These are phyloP conservation scores for Batkoa obscura DNA, from an alignment of 371 early-diverging fungal species.

Conservation along the genomic window DNA sequence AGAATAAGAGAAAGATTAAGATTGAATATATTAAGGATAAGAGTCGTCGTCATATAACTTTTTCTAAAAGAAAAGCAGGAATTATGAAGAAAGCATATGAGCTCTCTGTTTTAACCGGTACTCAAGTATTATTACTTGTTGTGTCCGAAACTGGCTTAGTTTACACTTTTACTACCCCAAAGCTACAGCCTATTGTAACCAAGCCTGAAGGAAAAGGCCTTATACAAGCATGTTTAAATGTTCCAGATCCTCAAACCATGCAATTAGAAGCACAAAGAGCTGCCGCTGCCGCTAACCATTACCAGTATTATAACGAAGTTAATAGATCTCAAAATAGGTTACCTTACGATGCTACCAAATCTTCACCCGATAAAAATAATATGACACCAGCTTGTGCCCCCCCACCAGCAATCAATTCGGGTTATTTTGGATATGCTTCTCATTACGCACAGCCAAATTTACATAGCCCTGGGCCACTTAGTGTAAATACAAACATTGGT, in stretches of 20 bases:
- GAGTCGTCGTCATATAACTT: slow-evolving; percentile 89
- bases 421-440: no score
- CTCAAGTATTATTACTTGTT: slow-evolving; percentile 87
- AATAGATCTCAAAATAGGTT: no score
- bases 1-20: slow-evolving; percentile 83
- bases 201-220: slow-evolving; percentile 84
- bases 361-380: no score
- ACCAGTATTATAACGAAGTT: no score
- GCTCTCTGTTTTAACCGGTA: slow-evolving; percentile 87
- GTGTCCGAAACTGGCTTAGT: slow-evolving; percentile 96
- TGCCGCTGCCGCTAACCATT: no score
- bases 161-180: slow-evolving; percentile 95
- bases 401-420: no score
- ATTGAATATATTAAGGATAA: slow-evolving; percentile 95
- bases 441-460: no score
- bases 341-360: no score
- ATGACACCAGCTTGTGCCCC: no score
- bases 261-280: slow-evolving; percentile 6
- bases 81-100: slow-evolving; percentile 99
- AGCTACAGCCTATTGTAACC: slow-evolving; percentile 87
- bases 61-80: slow-evolving; percentile 96
- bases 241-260: slow-evolving; percentile 35
- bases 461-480: no score
- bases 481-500: no score
- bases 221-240: slow-evolving; percentile 87